phyloP scores from a whole-genome alignment of 352 stramenopile species.

The Globisporangium ultimum region DNA sequence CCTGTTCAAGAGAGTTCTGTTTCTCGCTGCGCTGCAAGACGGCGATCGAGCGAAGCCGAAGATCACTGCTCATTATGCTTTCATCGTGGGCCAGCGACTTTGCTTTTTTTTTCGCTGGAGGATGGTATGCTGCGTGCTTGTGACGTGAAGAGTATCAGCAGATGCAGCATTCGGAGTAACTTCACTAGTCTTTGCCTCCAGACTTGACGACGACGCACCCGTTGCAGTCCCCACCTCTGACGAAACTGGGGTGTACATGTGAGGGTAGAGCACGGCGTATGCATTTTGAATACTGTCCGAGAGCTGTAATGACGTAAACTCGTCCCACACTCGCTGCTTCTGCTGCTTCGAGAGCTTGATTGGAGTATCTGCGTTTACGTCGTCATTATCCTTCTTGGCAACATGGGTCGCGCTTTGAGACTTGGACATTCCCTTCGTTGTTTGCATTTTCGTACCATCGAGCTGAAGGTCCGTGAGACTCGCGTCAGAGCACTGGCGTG shows the following conservation, averaged over 20 bases:
- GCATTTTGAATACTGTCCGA: slow-evolving; percentile 48
- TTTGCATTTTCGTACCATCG: background rate
- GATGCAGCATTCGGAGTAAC: background rate
- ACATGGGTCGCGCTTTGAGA: slow-evolving; percentile 1
- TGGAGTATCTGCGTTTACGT: background rate
- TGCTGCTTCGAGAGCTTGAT: slow-evolving; percentile 25
- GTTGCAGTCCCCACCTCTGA: background rate
- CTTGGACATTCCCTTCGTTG: background rate
- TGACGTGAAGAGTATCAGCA: background rate
- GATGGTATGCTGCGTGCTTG: background rate
- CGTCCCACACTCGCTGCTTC: slow-evolving; percentile 37
- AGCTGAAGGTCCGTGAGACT: slow-evolving; percentile 3
- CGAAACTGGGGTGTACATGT: slow-evolving; percentile 24
- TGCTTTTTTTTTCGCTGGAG: too few species aligned
- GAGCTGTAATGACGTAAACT: slow-evolving; percentile 33
- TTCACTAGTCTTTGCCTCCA: background rate
- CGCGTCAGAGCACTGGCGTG: slow-evolving; percentile 4
- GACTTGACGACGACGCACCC: background rate
- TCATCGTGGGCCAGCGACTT: too few species aligned
- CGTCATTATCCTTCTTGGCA: background rate
- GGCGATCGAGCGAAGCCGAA: background rate
- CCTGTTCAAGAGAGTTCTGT: slow-evolving; percentile 17
- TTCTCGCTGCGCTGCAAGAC: background rate
- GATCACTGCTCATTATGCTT: background rate
- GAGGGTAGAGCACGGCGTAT: slow-evolving; percentile 55